Evolutionary conservation across 306 rosid genomes (phyloP), one percentile per base, ranked within the genome.

Genomic region (Glycyrrhiza uralensis): DNA sequence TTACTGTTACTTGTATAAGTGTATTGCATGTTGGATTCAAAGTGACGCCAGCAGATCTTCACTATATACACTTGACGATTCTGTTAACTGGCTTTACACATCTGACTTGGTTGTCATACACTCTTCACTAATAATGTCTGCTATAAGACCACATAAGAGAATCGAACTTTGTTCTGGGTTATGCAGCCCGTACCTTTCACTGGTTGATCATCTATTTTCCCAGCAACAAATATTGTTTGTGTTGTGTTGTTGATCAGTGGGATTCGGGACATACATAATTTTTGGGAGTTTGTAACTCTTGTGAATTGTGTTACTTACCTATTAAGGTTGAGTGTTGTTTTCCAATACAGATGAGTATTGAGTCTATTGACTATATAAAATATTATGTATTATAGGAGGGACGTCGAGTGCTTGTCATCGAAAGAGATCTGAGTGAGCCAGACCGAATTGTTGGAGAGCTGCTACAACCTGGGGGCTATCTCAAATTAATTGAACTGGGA

Each of bases 391-490:
- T 80, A 79, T 78, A 94, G 99, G 99, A 89, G 83, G 99, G 99
- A 70, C 96, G 93, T 9, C 85, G 81, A 33, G 93, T 91, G 49
- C 97, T 73, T 62, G 91, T 94, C 19, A 87, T 94, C 17, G 99
- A 94, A 86, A 84, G 99, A 77, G 99, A 94, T 69, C 76, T 94
- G 76, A 73, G 74, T n/a, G 97, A 94, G 80, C 99, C 97, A 45
- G 97, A 89, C 77, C 84, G 97, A 73, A 94, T 94, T 76, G 99
- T 91, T 70, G 99, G 99, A 29, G 99, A 94, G 78, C 81, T 94
- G 76, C 75, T 94, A 67, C 99, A 94, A 74, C 97, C 99, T 19
- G 99, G 99, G 4, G 99, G 99, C 79, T 94, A 94, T 72, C 99
- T 94, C 52, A 94, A 94, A 79, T 80, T 94, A 67, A 74, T 87